Evolutionary conservation across 768 basidiomycete genomes (phyloP).

Genomic region (Phanerochaete carnosa): DNA sequence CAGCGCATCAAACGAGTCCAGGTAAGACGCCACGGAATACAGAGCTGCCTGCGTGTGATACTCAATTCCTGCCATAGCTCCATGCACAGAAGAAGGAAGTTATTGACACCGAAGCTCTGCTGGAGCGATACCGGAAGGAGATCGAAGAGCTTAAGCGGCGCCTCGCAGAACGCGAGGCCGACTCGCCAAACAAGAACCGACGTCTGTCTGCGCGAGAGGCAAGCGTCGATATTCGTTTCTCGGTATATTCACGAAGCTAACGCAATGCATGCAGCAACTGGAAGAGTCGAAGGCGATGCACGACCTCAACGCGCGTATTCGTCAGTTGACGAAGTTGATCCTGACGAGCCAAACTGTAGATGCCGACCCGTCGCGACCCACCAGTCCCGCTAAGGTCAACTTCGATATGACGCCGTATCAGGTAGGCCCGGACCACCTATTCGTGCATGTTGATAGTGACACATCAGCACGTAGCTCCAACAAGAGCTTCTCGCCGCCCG

Average conservation of each 20-base stretch:
- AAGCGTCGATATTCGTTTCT: neutral
- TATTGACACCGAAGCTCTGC: slow-evolving; percentile 88
- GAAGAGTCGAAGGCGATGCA: slow-evolving; percentile 85
- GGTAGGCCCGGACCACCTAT: slow-evolving; percentile 33
- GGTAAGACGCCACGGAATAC: slow-evolving; percentile 32
- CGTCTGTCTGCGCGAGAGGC: slow-evolving; percentile 46
- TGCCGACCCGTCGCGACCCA: slow-evolving; percentile 71
- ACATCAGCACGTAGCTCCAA: slow-evolving; percentile 52
- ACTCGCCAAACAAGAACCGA: slow-evolving; percentile 44
- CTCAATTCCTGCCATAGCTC: slow-evolving; percentile 37
- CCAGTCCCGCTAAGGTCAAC: slow-evolving; percentile 84
- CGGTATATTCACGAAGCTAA: neutral
- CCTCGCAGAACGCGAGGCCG: slow-evolving; percentile 67
- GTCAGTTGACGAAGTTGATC: slow-evolving; percentile 81
- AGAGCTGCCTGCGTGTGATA: neutral
- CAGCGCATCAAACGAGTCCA: slow-evolving; percentile 89
- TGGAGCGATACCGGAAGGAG: slow-evolving; percentile 92
- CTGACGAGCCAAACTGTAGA: slow-evolving; percentile 83
- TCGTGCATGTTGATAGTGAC: neutral
- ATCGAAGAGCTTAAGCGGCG: slow-evolving; percentile 85
- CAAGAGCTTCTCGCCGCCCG: slow-evolving; percentile 82
- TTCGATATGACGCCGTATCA: slow-evolving; percentile 89
- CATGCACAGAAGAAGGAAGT: slow-evolving; percentile 92
- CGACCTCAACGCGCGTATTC: slow-evolving; percentile 76
- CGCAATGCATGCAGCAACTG: slow-evolving; percentile 50